Evolutionary conservation across 805 yeast species (phyloP).

Genomic region (Pichia manshurica): DNA sequence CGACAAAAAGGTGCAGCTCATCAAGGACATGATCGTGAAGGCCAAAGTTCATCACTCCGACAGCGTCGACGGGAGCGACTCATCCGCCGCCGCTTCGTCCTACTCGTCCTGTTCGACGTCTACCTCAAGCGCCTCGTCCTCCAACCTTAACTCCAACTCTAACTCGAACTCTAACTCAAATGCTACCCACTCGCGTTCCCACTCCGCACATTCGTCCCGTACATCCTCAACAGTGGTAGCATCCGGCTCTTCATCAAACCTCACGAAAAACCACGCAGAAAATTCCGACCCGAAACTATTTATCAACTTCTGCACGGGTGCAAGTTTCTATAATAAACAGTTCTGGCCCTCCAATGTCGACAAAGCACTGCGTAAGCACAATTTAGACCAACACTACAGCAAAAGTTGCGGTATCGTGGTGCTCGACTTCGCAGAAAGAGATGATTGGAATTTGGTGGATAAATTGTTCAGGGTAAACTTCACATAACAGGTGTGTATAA

Average conservation of each 20-base stretch:
- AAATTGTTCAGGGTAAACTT: conserved; percentile 48
- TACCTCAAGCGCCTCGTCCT: not conserved
- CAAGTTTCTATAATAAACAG: conserved; percentile 61
- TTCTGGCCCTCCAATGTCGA: conserved; percentile 76
- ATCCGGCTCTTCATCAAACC: not conserved
- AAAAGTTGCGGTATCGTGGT: conserved; percentile 61
- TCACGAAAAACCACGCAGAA: not conserved
- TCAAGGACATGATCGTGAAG: conserved; percentile 47
- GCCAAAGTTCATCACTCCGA: conserved; percentile 35
- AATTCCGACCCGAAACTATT: conserved; percentile 61
- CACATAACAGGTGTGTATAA: not conserved
- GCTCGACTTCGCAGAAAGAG: conserved; percentile 58
- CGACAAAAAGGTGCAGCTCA: conserved; percentile 48
- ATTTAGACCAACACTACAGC: conserved; percentile 42
- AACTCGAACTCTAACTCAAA: not conserved
- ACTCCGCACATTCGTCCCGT: not conserved
- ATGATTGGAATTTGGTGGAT: conserved; percentile 54
- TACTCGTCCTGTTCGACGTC: not conserved
- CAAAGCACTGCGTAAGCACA: conserved; percentile 39
- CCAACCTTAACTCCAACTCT: no score
- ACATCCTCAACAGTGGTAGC: not conserved
- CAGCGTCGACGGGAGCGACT: not conserved
- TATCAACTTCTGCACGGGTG: conserved; percentile 67
- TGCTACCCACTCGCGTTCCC: not conserved
- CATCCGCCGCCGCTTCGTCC: not conserved